Conservation (phyloP, 805 yeast genomes). For the Yarrowia sp. region DNA sequence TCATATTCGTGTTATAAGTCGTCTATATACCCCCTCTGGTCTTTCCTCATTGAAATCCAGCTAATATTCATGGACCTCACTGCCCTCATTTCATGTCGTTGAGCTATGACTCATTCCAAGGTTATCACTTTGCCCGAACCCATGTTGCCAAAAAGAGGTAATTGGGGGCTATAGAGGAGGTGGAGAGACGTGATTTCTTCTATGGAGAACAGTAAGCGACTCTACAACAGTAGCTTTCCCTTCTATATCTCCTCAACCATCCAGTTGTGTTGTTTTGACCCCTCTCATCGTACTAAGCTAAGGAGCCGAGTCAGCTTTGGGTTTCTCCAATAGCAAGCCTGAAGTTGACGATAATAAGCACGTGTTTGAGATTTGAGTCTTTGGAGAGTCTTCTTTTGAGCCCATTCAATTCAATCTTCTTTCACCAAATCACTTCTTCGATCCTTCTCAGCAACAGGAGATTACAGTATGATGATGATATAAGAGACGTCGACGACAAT, state of each 20-base stretch:
- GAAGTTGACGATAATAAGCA: background rate
- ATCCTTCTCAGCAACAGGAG: background rate
- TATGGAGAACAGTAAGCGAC: too few relatives aligned
- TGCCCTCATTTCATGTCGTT: background rate
- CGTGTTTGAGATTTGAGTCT: too few relatives aligned
- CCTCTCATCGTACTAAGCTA: background rate
- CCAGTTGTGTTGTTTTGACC: background rate
- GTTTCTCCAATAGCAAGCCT: background rate
- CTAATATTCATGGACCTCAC: background rate
- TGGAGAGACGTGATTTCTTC: too few relatives aligned
- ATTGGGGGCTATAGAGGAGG: too few relatives aligned
- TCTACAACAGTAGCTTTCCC: too few relatives aligned
- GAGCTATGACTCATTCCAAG: conserved; percentile 34
- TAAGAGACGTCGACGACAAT: too few relatives aligned
- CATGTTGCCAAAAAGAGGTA: background rate
- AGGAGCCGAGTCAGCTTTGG: conserved; percentile 7
- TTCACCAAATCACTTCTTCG: background rate
- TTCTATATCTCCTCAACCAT: too few relatives aligned
- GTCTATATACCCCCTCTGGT: background rate
- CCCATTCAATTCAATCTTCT: too few relatives aligned
- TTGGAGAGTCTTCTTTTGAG: too few relatives aligned
- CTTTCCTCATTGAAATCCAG: background rate
- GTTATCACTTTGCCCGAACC: conserved; percentile 5
- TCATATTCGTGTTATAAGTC: background rate
- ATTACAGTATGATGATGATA: too few relatives aligned